phyloP scores from a whole-genome alignment of 2,329 filamentous ascomycete species.

The Nemania abortiva region DNA sequence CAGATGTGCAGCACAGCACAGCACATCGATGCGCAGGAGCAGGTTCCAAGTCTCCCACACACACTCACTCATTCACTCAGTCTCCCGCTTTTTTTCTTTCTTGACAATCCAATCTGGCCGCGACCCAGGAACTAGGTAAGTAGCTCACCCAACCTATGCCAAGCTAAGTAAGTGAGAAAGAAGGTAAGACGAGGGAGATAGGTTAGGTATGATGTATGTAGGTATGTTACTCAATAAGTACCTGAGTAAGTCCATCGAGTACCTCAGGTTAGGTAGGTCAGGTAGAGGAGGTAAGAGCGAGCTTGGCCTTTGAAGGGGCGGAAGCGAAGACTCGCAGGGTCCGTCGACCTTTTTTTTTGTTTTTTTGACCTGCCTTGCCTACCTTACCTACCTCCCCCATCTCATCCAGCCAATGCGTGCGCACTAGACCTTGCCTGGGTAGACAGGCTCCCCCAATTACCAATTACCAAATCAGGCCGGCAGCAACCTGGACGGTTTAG shows the following conservation, averaged over 20 bases:
- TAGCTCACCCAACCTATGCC: conserved; percentile 1
- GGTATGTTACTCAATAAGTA: neutral
- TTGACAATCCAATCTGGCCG: neutral
- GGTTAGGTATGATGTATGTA: neutral
- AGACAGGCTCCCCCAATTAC: neutral
- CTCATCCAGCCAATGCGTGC: neutral
- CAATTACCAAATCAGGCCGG: conserved; percentile 18
- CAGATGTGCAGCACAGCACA: conserved; percentile 3
- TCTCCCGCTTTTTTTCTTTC: neutral
- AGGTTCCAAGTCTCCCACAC: neutral
- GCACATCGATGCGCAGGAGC: conserved; percentile 4
- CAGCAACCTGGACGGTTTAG: neutral
- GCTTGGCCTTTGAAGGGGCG: neutral
- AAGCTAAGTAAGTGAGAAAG: neutral
- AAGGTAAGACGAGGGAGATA: neutral
- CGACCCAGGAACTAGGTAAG: neutral
- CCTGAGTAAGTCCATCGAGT: too few relatives aligned
- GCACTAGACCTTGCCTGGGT: neutral
- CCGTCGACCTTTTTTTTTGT: conserved; percentile 1
- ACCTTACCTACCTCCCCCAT: neutral
- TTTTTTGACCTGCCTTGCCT: neutral
- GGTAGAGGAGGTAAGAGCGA: neutral
- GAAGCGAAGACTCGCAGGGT: conserved; percentile 3
- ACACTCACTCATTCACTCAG: neutral
- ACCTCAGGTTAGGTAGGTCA: neutral